Evolutionary conservation across 192 early-diverging fungal species (phyloP), one percentile per base, ranked within the genome.

Genomic region (Haplosporangium gracile): DNA sequence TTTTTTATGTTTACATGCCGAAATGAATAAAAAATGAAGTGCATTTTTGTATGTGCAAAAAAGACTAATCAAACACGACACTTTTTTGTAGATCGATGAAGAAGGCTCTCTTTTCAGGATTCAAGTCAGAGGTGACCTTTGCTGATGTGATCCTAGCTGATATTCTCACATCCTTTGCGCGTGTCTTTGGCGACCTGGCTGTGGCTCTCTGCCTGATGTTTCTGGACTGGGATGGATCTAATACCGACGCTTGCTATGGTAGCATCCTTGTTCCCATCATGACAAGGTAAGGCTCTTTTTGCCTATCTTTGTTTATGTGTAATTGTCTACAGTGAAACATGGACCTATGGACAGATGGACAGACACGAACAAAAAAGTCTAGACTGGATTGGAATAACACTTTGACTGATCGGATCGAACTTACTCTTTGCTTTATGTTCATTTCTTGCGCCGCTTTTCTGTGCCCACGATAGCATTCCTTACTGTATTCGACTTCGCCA

Each of bases 161-260:
- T 92, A 96, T 99, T 40, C 82, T 99, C 88, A 99, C 98, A 0
- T 97, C 96, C 74, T 98, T 97, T 88, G 95, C 97, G 4, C 93
- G 95, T 68, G 95, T 97, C 26, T 90, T 98, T 75, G 96, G 96
- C 16, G 98, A 99, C 83, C 78, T 97, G 18, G 92, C 93, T 72
- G 88, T 93, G 16, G 93, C 96, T 0, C 88, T 88, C 22, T 93
- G 94, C 63, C 92, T 95, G 81, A 90, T 95, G 75, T 85, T 95
- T 45, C 87, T 72, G 47, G 76, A 81, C 11, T 72, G 76, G 49
- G 80, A 78, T 38, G 83, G 88, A 57, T 76, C 74, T 13, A 73
- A 72, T 20, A 73, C 60, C 16, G 89, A 91, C 51, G 76, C 84
- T 36, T 92, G 88, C 72, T 92, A 90, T 72, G 80, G 88, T 39